phyloP scores from a whole-genome alignment of 164 flowering plant species.

The Sedum album region DNA sequence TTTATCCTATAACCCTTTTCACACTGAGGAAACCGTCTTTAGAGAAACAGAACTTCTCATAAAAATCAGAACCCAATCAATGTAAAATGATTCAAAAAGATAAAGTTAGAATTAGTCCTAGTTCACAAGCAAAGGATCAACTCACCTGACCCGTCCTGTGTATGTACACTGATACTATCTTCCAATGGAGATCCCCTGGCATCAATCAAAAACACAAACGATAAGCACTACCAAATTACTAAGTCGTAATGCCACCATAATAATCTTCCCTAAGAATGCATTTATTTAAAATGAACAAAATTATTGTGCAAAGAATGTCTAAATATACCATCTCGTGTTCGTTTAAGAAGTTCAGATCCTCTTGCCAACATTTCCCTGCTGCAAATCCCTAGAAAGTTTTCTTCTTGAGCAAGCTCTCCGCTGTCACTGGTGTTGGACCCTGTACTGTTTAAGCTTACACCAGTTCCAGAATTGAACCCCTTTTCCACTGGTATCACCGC shows the following conservation, averaged over 20 bases:
- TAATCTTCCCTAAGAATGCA: not conserved
- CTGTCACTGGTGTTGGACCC: conserved; percentile 14
- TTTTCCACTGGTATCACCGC: conserved; percentile 40
- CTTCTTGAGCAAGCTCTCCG: conserved; percentile 24
- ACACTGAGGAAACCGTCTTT: not conserved
- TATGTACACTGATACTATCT: conserved; percentile 54
- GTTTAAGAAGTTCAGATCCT: conserved; percentile 60
- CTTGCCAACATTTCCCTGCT: conserved; percentile 46
- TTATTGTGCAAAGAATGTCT: not conserved
- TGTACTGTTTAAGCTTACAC: not conserved
- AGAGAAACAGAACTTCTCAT: not conserved
- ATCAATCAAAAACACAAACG: not conserved
- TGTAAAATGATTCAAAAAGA: not conserved
- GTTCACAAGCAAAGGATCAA: not conserved
- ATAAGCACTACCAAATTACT: not conserved
- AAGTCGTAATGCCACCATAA: too few species aligned
- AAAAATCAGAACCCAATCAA: not conserved
- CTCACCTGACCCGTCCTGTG: conserved; percentile 47
- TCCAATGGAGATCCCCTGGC: conserved; percentile 78
- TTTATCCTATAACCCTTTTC: not conserved
- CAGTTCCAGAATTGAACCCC: conserved; percentile 16
- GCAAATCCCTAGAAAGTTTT: conserved; percentile 28
- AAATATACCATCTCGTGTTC: conserved; percentile 50
- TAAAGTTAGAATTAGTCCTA: not conserved
- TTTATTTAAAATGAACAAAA: too few species aligned